phyloP scores from a whole-genome alignment of 2,329 filamentous ascomycete species.

The Hysterium pulicare region DNA sequence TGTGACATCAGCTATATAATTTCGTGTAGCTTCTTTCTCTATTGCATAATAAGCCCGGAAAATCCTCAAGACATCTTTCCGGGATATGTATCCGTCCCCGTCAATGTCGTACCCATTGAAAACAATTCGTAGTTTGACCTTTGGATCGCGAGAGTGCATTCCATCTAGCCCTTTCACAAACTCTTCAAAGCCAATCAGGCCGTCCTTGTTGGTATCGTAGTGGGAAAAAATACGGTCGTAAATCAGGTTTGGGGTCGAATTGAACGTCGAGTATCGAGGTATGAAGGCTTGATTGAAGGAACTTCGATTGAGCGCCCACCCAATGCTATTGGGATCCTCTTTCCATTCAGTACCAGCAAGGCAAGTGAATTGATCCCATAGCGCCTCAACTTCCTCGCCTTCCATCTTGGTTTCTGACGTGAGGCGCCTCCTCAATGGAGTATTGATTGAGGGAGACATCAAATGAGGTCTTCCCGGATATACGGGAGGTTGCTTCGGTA shows the following conservation, averaged over 20 bases:
- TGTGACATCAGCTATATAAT: slow-evolving; percentile 72
- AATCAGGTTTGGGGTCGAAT: slow-evolving; percentile 80
- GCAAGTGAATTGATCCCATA: slow-evolving; percentile 96
- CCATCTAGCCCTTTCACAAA: slow-evolving; percentile 79
- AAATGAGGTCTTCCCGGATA: slow-evolving; percentile 83
- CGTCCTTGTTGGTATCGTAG: slow-evolving; percentile 88
- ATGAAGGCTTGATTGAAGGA: slow-evolving; percentile 91
- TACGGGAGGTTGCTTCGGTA: slow-evolving; percentile 46
- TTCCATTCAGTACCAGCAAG: slow-evolving; percentile 83
- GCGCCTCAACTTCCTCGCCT: slow-evolving; percentile 80
- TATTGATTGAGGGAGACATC: slow-evolving; percentile 64
- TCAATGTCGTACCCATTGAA: slow-evolving; percentile 92
- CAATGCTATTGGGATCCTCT: slow-evolving; percentile 72
- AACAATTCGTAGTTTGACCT: slow-evolving; percentile 61
- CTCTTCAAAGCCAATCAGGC: slow-evolving; percentile 86
- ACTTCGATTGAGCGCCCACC: slow-evolving; percentile 82
- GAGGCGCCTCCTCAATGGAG: slow-evolving; percentile 63
- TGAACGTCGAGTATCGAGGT: slow-evolving; percentile 74
- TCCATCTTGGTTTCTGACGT: slow-evolving; percentile 55
- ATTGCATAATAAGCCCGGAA: slow-evolving; percentile 90
- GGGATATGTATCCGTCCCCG: slow-evolving; percentile 77
- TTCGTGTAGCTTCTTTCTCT: slow-evolving; percentile 83
- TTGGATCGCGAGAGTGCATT: slow-evolving; percentile 48
- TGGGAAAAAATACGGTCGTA: slow-evolving; percentile 97
- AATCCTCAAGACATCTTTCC: slow-evolving; percentile 85